Percentiles rank a stretch among this genome's conserved stretches.
phyloP scores from a whole-genome alignment of 1,284 basidiomycete genomes.

The Ceratobasidium sp. region DNA sequence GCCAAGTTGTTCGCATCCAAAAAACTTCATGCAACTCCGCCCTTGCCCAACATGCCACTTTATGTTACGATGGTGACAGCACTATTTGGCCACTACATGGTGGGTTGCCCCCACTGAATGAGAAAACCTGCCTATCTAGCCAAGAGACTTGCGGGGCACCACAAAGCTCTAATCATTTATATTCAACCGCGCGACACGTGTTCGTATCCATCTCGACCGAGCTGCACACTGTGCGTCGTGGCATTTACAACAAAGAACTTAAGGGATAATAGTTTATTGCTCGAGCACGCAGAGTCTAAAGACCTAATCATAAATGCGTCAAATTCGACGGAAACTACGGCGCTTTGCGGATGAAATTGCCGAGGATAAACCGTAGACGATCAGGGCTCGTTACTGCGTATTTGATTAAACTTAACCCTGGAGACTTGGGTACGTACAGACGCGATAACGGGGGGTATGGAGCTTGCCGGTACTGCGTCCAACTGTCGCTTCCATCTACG shows the following conservation, averaged over 20 bases:
- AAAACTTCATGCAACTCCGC: too few species aligned
- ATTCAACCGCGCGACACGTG: neutral
- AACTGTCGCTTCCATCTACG: too few species aligned
- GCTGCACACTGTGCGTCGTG: neutral
- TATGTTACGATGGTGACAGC: too few species aligned
- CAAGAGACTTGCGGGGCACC: neutral
- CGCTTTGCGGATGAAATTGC: neutral
- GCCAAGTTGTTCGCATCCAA: too few species aligned
- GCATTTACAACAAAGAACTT: neutral
- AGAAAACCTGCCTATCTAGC: neutral
- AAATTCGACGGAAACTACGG: neutral
- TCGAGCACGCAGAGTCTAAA: neutral
- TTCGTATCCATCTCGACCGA: neutral
- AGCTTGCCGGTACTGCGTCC: too few species aligned
- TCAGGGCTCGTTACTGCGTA: slow-evolving; percentile 5
- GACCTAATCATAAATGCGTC: neutral
- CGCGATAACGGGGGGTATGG: too few species aligned
- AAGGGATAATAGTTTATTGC: neutral
- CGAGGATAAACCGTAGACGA: neutral
- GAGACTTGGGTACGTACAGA: neutral
- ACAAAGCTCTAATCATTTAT: neutral
- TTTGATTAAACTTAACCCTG: slow-evolving; percentile 29
- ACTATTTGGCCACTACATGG: too few species aligned
- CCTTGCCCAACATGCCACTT: too few species aligned
- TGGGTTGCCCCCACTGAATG: neutral